Base-by-base conservation (phyloP, 495 filamentous ascomycete genomes). In the Aspergillus asperescens region DNA sequence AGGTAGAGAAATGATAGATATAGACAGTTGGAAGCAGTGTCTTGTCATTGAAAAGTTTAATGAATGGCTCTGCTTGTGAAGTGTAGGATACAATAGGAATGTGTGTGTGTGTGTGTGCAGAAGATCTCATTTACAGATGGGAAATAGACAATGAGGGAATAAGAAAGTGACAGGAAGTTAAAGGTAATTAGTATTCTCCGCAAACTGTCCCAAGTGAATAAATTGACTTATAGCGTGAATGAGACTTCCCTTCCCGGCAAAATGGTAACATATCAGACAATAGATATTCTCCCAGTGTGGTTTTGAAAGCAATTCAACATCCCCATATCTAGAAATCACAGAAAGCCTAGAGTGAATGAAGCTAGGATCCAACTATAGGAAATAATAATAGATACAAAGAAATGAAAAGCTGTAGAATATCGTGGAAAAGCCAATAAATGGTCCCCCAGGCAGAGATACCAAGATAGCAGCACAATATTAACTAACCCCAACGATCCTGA, bases 401-500 rank as follows among this genome's bases (percentile, higher is more conserved):
- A 41, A 10, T 28, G 32, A 15, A 35, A 35, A n/a, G 32, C n/a
- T n/a, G 13, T 20, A 49, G 12, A 22, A 16, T 13, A 35, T 18
- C 44, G 20, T 31, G 5, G 28, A 15, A 27, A 29, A 38, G 10
- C 22, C 39, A 15, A 25, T 7, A 4, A 43, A 34, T 45, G 23
- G 28, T 16, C 32, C 5, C 32, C 10, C 32, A 35, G 7, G n/a
- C 12, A 52, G 45, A 45, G 15, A n/a, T 31, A 45, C 18, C 24
- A 27, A 16, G 10, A 5, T 35, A 4, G n/a, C 10, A 35, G n/a
- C n/a, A 4, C 32, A 3, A 16, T 16, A n/a, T n/a, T n/a, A n/a
- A n/a, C 15, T 41, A 37, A 37, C 15, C 52, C 15, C 53, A 60
- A 3, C 69, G 69, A 54, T 75, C 72, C 38, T 71, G 67, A 39